Base-by-base conservation (phyloP, 768 basidiomycete genomes). In the Suillus clintonianus region DNA sequence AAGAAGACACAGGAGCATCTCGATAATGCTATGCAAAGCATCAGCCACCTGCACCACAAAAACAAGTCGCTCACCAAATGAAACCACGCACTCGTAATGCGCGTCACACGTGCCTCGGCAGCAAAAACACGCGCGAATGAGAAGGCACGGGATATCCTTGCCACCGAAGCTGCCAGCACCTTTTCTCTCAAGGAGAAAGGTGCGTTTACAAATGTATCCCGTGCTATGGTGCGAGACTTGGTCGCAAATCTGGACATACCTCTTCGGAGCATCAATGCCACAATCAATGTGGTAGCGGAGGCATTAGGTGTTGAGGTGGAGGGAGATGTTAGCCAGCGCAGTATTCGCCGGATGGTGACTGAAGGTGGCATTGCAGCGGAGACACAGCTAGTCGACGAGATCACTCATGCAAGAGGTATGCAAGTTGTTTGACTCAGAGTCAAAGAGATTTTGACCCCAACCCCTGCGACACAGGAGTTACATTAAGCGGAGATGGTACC, bases 401-500 rank as follows among this genome's bases (percentile, higher is more conserved):
- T 62, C 13, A 7, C 14, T 19, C n/a, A 36, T 5, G 39, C 62
- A 13, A 51, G 48, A 53, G 37, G 66, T 67, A 58, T 9, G 9
- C 36, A 37, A 37, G 17, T 14, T 22, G 32, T 8, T 60, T 50
- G 39, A 51, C 45, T 22, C 39, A 39, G 24, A 24, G n/a, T 27
- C 30, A 22, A 34, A 22, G 13, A 30, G 22, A 48, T 34, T 14
- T 19, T 62, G 19, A 32, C 7, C 50, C 27, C 37, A 54, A 32
- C 24, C 36, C 24, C 36, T 37, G 36, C 9, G 36, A 37, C 27
- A 11, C 51, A 71, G 68, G 58, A 10, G 24, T 69, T 19, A 68
- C 67, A 11, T 24, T 70, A 24, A 70, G 68, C 42, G 62, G 67
- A 5, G 69, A 74, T 58, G 69, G 71, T 1, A 74, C 72, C 10